Evolutionary conservation across 1,284 basidiomycete genomes (phyloP).

Genomic region (Bjerkandera adusta): DNA sequence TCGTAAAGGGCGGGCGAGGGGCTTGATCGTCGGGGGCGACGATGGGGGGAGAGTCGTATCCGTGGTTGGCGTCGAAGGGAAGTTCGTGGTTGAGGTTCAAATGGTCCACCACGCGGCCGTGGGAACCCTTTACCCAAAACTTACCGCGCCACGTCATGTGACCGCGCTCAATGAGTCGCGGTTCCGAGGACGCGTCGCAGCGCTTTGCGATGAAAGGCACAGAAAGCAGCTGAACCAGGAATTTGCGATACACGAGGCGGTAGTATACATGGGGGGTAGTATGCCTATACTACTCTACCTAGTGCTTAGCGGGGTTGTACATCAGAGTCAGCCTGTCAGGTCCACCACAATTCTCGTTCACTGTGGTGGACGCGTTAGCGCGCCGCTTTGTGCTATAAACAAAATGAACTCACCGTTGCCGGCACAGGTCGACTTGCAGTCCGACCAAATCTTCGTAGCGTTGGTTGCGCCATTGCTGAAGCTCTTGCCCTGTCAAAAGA

Average conservation of each 20-base stretch:
- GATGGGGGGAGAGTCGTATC: conserved; percentile 17
- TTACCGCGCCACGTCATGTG: conserved; percentile 19
- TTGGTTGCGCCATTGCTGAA: conserved; percentile 12
- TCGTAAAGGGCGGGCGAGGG: no score
- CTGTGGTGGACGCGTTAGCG: not conserved
- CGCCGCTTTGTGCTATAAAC: not conserved
- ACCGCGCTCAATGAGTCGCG: conserved; percentile 22
- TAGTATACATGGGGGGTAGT: no score
- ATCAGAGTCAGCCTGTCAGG: conserved; percentile 10
- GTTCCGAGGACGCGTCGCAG: no score
- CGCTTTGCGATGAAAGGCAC: no score
- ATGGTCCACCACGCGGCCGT: conserved; percentile 17
- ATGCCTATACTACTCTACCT: no score
- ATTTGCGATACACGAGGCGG: no score
- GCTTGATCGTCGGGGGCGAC: conserved; percentile 24
- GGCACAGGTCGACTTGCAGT: conserved; percentile 9
- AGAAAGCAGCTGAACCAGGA: no score
- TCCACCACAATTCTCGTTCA: conserved; percentile 14
- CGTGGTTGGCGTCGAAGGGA: conserved; percentile 21
- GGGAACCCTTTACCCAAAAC: conserved; percentile 14
- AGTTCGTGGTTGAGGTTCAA: conserved; percentile 23
- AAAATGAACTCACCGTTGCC: conserved; percentile 12
- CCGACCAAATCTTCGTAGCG: not conserved
- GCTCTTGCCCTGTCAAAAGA: conserved; percentile 1
- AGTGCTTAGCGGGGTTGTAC: no score